Base-by-base conservation (phyloP, 495 filamentous ascomycete genomes). In the Tetracladium marchalianum region DNA sequence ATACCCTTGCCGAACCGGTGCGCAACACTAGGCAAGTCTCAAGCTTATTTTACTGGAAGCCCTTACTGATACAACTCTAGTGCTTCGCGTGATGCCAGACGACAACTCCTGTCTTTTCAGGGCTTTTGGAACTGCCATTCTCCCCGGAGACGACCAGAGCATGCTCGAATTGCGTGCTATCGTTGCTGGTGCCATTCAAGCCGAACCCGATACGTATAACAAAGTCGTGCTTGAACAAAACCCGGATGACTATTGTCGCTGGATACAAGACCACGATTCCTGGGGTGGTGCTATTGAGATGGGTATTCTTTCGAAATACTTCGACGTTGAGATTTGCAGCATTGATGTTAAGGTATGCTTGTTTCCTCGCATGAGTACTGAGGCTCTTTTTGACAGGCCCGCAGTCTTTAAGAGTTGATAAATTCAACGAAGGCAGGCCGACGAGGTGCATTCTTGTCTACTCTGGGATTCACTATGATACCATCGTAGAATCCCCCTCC, bases 211-310 rank as follows among this genome's bases (percentile, higher is more conserved):
- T 0, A 64, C 78, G 15, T 97, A 90, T 63, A 77, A 68, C 19
- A 73, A 81, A 41, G 90, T 75, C 1, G 78, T 95, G 19, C 69
- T 98, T 2, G 88, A 89, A 39, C 76, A 81, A 49, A 67, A 72
- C 16, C 83, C 84, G 1, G 71, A 84, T 35, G 73, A 78, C 3
- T 98, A 98, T 62, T 92, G 86, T 56, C 61, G 68, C n/a, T 87
- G 87, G 75, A 93, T 98, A 47, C 76, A 81, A 54, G 80, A 78
- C 27, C 77, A 81, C 45, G 78, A 84, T 53, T 81, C 82, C 0
- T 98, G 92, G 92, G 92, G 92, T 35, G 92, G 92, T 17, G 85
- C 75, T 2, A 96, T 97, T 49, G 92, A 98, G 58, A 71, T 98
- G 6, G 76, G 75, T 36, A 87, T 95, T 48, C 63, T 98, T 16